Percentiles rank a stretch among this genome's conserved stretches.
phyloP scores from a whole-genome alignment of 1,284 basidiomycete species.

The Rhodotorula sp. region DNA sequence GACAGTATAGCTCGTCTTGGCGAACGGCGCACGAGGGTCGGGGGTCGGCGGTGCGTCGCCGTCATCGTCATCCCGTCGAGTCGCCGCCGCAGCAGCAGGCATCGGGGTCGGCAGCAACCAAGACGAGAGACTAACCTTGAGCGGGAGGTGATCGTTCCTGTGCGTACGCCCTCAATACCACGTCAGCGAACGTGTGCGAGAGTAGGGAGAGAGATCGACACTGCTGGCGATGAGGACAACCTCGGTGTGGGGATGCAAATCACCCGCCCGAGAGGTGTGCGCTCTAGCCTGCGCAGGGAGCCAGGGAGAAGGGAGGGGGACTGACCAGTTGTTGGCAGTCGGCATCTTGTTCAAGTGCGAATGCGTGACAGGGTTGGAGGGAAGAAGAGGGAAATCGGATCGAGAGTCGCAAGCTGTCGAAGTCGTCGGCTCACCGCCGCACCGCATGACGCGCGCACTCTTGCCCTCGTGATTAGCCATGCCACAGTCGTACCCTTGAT shows the following conservation, averaged over 20 bases:
- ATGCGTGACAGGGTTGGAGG: neutral
- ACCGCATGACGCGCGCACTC: neutral
- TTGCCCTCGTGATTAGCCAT: neutral
- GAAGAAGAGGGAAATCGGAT: too few relatives aligned
- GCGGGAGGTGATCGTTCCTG: constrained; percentile 38
- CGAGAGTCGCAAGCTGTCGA: neutral
- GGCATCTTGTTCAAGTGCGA: neutral
- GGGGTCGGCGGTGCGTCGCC: too few relatives aligned
- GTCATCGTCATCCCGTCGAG: too few relatives aligned
- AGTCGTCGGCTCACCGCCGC: neutral
- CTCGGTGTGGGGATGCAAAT: too few relatives aligned
- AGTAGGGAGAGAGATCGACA: neutral
- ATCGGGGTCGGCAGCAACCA: too few relatives aligned
- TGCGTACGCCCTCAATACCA: too few relatives aligned
- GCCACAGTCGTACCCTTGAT: neutral
- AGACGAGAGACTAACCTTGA: constrained; percentile 24
- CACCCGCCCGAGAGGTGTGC: too few relatives aligned
- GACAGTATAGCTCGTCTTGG: too few relatives aligned
- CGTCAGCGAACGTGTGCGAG: neutral
- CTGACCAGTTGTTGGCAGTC: constrained; percentile 17
- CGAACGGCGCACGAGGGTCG: too few relatives aligned
- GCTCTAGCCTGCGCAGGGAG: too few relatives aligned
- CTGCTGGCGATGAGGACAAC: neutral
- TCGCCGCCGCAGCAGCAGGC: too few relatives aligned
- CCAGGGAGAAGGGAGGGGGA: neutral